phyloP scores from a whole-genome alignment of 1,284 basidiomycete genomes.

The Xerocomus amazonicus region DNA sequence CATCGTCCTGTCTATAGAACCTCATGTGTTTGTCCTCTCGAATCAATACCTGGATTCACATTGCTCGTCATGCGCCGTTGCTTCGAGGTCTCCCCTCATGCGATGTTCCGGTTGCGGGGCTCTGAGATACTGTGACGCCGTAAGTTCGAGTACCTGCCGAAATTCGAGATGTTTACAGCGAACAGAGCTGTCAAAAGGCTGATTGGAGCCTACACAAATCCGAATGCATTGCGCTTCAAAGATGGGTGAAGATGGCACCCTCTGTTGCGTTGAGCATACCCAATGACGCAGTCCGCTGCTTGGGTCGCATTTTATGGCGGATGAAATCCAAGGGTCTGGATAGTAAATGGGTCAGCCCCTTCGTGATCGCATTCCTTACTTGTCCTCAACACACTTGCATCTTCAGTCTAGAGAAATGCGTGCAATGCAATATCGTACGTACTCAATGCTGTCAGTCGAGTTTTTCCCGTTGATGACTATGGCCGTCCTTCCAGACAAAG shows the following conservation, averaged over 20 bases:
- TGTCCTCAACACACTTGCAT: not conserved
- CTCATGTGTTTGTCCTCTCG: conserved; percentile 66
- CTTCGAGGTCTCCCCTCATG: conserved; percentile 41
- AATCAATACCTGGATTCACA: conserved; percentile 54
- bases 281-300: conserved; percentile 68
- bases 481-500: conserved; percentile 44
- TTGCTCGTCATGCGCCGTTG: conserved; percentile 67
- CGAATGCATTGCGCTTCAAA: conserved; percentile 70
- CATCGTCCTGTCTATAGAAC: conserved; percentile 51
- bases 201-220: conserved; percentile 78
- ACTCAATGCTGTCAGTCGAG: not conserved
- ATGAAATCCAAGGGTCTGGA: conserved; percentile 52
- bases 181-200: conserved; percentile 67
- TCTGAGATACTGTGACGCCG: conserved; percentile 71
- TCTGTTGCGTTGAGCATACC: conserved; percentile 51
- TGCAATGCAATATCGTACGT: conserved; percentile 73
- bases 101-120: conserved; percentile 70
- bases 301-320: conserved; percentile 74
- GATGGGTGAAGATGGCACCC: conserved; percentile 51
- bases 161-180: not conserved
- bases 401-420: conserved; percentile 62
- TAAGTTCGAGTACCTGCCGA: conserved; percentile 29
- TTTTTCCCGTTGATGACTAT: conserved; percentile 3
- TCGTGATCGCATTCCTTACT: not conserved
- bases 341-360: conserved; percentile 56